Base-by-base conservation (phyloP, 2,329 filamentous ascomycete species). In the Aspergillus carbonarius region DNA sequence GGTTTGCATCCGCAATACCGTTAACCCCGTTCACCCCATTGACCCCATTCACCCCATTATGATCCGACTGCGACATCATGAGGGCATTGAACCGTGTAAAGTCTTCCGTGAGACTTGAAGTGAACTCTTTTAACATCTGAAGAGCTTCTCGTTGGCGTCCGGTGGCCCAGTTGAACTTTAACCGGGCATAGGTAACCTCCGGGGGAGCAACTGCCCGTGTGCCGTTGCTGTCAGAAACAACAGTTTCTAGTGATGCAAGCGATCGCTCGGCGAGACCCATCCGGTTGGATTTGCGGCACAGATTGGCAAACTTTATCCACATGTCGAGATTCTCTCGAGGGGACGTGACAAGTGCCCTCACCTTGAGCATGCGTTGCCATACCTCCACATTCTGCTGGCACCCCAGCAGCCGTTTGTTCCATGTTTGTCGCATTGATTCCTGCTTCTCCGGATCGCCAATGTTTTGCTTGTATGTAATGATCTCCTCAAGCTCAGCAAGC, bases 271-370 rank as follows among this genome's bases (percentile, higher is more conserved):
- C 95, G 50, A 99, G 84, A 9, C 95, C 93, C 83, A 93, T 93
- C 30, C 95, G 89, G 58, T 92, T 90, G 46, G 93, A 96, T 76
- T 99, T 99, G 69, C 96, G 90, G 76, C 96, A 99, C 5, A 99
- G 85, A 69, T 98, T 99, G 69, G 95, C 91, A 73, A 97, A 99
- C 74, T 99, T 99, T 81, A 99, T 98, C 88, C 93, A 97, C 92
- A 99, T 99, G 69, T 96, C 91, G 82, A 96, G 92, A 70, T 97
- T 97, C 73, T 99, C 93, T 34, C 86, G 86, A 0, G 96, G 93
- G 0, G 88, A 88, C 61, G 98, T 93, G 59, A 99, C 95, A 53
- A 99, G 82, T 18, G 92, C 91, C 60, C 95, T 88, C 32, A 99
- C 88, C 72, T 96, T 95, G 56, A 99, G 86, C 92, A 98, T 98